Conservation (phyloP, 345 rosid species). For the Excoecaria cochinchinensis region DNA sequence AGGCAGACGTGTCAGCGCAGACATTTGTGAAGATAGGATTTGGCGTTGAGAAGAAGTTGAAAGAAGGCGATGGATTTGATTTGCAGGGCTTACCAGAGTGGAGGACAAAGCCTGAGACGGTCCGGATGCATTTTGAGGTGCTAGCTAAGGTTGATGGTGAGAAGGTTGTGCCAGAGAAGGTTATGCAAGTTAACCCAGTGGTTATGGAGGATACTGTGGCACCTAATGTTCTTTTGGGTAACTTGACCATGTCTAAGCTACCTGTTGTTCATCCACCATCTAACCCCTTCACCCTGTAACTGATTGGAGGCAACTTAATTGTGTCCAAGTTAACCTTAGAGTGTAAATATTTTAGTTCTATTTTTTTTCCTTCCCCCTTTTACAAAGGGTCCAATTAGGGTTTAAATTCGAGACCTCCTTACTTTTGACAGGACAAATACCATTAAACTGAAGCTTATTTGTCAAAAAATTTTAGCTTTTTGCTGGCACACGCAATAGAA, state of each 20-base stretch:
- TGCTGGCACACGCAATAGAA: too few relatives aligned
- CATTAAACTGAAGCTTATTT: too few relatives aligned
- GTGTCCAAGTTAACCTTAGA: not conserved
- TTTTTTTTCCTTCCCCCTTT: too few relatives aligned
- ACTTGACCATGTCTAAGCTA: conserved; percentile 51
- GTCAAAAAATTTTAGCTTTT: too few relatives aligned
- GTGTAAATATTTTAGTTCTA: not conserved
- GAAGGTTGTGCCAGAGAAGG: conserved; percentile 66
- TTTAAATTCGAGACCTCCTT: too few relatives aligned
- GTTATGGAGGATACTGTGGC: conserved; percentile 63
- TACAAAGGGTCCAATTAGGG: not conserved
- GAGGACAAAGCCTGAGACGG: conserved; percentile 77
- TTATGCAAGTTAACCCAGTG: conserved; percentile 63
- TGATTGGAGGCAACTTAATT: not conserved
- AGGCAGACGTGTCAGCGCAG: conserved; percentile 81
- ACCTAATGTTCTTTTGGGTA: conserved; percentile 45
- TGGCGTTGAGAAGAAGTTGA: conserved; percentile 76
- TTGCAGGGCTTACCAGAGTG: conserved; percentile 56
- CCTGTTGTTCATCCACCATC: conserved; percentile 63
- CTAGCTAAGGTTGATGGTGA: conserved; percentile 83
- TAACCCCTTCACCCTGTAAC: conserved; percentile 62
- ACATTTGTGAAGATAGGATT: conserved; percentile 82
- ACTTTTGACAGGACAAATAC: too few relatives aligned
- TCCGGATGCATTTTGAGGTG: conserved; percentile 84
- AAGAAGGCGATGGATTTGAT: conserved; percentile 41